phyloP scores from a whole-genome alignment of 441 rosid species.

The Arabidopsis hybrid region DNA sequence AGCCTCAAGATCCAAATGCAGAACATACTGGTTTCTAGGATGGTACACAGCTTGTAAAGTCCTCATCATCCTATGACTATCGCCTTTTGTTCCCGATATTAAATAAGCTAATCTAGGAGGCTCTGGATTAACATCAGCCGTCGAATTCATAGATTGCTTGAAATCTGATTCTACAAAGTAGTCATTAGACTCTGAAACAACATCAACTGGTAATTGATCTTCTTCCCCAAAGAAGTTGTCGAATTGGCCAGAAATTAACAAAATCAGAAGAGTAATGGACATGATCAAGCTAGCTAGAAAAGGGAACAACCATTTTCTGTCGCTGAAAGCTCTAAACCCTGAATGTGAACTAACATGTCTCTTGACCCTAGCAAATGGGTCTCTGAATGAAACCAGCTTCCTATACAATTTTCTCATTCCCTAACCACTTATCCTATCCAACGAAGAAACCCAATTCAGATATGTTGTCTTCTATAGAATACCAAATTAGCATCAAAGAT shows the following conservation, averaged over 20 bases:
- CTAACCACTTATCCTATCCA: slow-evolving; percentile 29
- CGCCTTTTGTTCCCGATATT: slow-evolving; percentile 95
- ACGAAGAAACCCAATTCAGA: slow-evolving; percentile 26
- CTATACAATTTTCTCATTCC: slow-evolving; percentile 55
- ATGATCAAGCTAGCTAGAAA: slow-evolving; percentile 79
- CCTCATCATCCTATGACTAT: slow-evolving; percentile 90
- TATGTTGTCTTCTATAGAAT: neutral
- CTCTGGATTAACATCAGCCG: slow-evolving; percentile 42
- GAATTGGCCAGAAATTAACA: slow-evolving; percentile 57
- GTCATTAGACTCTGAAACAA: slow-evolving; percentile 60
- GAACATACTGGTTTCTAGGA: slow-evolving; percentile 94
- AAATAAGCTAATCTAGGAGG: slow-evolving; percentile 91
- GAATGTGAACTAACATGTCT: slow-evolving; percentile 66
- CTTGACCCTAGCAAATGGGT: slow-evolving; percentile 59
- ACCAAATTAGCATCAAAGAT: slow-evolving; percentile 39
- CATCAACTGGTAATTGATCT: slow-evolving; percentile 55
- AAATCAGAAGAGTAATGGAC: slow-evolving; percentile 60
- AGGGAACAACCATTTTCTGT: slow-evolving; percentile 88
- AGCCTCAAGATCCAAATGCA: slow-evolving; percentile 97
- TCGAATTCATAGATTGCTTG: slow-evolving; percentile 45
- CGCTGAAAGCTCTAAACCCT: slow-evolving; percentile 62
- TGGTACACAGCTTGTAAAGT: slow-evolving; percentile 97
- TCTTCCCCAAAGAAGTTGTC: slow-evolving; percentile 54
- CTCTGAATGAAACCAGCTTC: slow-evolving; percentile 54
- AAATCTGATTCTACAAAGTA: slow-evolving; percentile 79